Evolutionary conservation across 768 basidiomycete genomes (phyloP).

Genomic region (Mycena indigotica): DNA sequence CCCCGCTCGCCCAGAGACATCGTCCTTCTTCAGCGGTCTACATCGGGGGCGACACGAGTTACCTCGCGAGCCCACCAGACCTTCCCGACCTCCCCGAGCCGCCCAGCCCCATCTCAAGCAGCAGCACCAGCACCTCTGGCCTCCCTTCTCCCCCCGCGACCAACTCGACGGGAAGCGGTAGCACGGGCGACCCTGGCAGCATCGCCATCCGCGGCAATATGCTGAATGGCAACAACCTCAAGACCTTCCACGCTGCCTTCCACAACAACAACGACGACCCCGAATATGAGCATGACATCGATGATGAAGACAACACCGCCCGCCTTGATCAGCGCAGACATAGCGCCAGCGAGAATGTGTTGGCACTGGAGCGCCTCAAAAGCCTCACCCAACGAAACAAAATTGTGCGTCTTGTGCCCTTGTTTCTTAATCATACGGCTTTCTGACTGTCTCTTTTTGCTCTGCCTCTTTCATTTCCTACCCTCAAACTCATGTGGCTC

Average conservation of each 20-base stretch:
- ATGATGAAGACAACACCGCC: constrained; percentile 69
- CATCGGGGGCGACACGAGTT: constrained; percentile 47
- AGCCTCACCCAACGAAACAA: constrained; percentile 73
- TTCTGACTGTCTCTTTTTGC: constrained; percentile 30
- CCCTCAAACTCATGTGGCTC: background rate
- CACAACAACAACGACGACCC: constrained; percentile 45
- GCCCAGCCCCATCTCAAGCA: constrained; percentile 58
- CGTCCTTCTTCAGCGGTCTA: constrained; percentile 67
- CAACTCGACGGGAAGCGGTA: constrained; percentile 82
- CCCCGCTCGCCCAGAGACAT: constrained; percentile 40
- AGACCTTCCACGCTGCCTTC: constrained; percentile 30
- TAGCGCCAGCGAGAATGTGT: constrained; percentile 53
- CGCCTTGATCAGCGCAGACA: constrained; percentile 45
- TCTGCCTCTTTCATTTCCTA: constrained; percentile 26
- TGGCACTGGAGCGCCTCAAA: constrained; percentile 68
- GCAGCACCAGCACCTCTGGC: constrained; percentile 57
- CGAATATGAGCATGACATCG: constrained; percentile 50
- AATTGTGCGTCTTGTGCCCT: constrained; percentile 51
- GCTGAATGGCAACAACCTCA: constrained; percentile 43
- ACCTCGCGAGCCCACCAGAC: constrained; percentile 39
- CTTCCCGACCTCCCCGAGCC: constrained; percentile 74
- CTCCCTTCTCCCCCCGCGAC: constrained; percentile 84
- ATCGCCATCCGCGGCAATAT: constrained; percentile 42
- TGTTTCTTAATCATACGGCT: constrained; percentile 19
- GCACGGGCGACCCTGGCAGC: constrained; percentile 62